Evolutionary conservation across 768 basidiomycete species (phyloP).

Genomic region (Krasilnikovozyma curviuscula): DNA sequence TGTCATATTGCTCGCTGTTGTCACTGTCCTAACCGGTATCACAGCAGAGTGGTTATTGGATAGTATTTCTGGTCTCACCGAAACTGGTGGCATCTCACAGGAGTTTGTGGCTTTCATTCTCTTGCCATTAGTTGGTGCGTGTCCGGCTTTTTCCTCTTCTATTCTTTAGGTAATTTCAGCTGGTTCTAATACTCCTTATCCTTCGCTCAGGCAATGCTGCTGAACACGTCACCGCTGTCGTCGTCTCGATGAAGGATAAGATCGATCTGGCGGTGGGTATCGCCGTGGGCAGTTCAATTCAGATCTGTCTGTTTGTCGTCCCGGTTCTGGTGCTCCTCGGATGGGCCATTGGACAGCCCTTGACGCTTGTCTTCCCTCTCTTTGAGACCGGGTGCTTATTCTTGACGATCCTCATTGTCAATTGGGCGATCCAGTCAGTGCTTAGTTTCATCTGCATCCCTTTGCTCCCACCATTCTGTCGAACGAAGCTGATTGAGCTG

Average conservation of each 20-base stretch:
- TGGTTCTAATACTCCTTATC: slow-evolving; percentile 60
- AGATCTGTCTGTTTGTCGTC: slow-evolving; percentile 21
- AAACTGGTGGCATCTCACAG: slow-evolving; percentile 6
- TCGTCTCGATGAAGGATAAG: slow-evolving; percentile 14
- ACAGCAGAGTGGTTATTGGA: slow-evolving; percentile 21
- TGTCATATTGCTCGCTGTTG: slow-evolving; percentile 15
- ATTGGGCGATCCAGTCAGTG: slow-evolving; percentile 23
- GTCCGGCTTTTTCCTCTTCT: neutral
- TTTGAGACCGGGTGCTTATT: slow-evolving; percentile 24
- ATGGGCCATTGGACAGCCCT: slow-evolving; percentile 24
- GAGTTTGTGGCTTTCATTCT: slow-evolving; percentile 10
- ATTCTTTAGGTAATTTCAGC: slow-evolving; percentile 27
- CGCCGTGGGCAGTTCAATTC: slow-evolving; percentile 21
- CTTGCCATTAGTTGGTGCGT: slow-evolving; percentile 5
- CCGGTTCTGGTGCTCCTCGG: slow-evolving; percentile 21
- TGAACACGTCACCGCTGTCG: slow-evolving; percentile 12
- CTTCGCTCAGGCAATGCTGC: slow-evolving; percentile 5
- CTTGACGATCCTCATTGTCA: slow-evolving; percentile 22
- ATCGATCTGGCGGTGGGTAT: slow-evolving; percentile 15
- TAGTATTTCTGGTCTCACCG: too few relatives aligned
- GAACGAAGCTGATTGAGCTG: too few relatives aligned
- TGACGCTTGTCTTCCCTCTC: slow-evolving; percentile 22
- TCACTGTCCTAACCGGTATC: slow-evolving; percentile 22
- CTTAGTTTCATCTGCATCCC: neutral
- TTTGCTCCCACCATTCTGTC: too few relatives aligned